Evolutionary conservation across 768 basidiomycete genomes (phyloP), one percentile per base, ranked within the genome.

Genomic region (Trametes cubensis): DNA sequence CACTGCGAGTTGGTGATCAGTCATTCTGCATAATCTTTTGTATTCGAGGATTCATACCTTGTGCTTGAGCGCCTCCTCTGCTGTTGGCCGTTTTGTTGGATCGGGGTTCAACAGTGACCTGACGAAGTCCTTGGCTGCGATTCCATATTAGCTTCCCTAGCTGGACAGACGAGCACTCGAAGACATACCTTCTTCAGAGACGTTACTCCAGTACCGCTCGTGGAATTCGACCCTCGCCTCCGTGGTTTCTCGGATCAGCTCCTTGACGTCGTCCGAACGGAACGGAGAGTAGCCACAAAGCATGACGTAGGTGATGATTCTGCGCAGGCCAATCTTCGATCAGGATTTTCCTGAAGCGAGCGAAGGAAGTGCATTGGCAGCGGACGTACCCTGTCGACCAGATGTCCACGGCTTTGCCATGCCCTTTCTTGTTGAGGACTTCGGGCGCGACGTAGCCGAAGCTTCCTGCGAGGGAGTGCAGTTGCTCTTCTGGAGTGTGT

Each of bases 201-300:
- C 84, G 61, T 96, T 97, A 74, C 85, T 84, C 97, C 97, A 99
- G 64, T 95, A 99, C 38, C 87, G 82, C 28, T 95, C 92, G 66
- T 98, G 96, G 72, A 99, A 98, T 66, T 90, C 89, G 49, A 98
- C 82, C 67, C 86, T 87, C 0, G 89, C 95, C 40, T 83, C 84
- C 0, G 86, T 88, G n/a, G 93, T 96, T 74, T 98, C 94, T 30
- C 84, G 82, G 54, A 90, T 80, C 40, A 98, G 82, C 50, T 86
- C 84, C 60, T 84, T 83, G 53, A 84, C 76, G 69, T 95, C 89
- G 25, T 93, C 90, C 0, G 90, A 88, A 45, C 94, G 84, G 81
- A 98, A 98, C 0, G 97, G 97, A 2, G 91, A 88, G 76, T 98
- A 98, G 2, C 96, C 96, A 69, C 96, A 96, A 1, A 97, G 82